Base-by-base conservation (phyloP, 2,329 filamentous ascomycete species). In the Alternaria gaisen region DNA sequence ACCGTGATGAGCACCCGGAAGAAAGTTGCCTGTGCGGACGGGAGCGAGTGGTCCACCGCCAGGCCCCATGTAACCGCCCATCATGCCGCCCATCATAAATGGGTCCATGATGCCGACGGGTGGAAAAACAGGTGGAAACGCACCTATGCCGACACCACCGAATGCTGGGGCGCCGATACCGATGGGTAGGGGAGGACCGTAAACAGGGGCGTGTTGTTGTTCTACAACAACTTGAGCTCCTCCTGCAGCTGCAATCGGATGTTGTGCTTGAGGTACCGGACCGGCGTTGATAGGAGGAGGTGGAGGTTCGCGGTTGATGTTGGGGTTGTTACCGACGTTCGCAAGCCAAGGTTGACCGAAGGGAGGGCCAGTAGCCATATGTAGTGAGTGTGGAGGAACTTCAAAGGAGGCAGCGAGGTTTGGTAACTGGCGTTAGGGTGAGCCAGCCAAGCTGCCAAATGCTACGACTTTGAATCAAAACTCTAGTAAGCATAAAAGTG, bases 251-350 rank as follows among this genome's bases (percentile, higher is more conserved):
- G 51, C 50, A n/a, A 30, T 59, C 38, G 38, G 61, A 20, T 28
- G 59, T 61, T 26, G 63, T 40, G 58, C 52, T 24, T 55, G 59
- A 5, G 56, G 63, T 11, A 34, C 60, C 1, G 63, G 63, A n/a
- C 60, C 56, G 10, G 58, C 64, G 58, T 68, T 65, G 20, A 72
- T 56, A 6, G 72, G 69, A 5, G 72, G 71, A 11, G 75, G 75
- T 3, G 72, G 72, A 5, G 72, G 68, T 6, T 74, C 72, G 60
- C 70, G 75, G 61, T 73, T 73, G 58, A 78, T 73, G 60, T 74
- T 76, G 16, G 74, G 73, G 58, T 78, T 78, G 57, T 68, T 66
- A 32, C 70, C 69, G n/a, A 77, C 64, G 65, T 77, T 71, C 40
- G 64, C 70, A 56, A 63, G 55, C 69, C 70, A 75, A 38, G 72